Conservation (phyloP, 2,329 filamentous ascomycete species). For the Aspergillus sp. region DNA sequence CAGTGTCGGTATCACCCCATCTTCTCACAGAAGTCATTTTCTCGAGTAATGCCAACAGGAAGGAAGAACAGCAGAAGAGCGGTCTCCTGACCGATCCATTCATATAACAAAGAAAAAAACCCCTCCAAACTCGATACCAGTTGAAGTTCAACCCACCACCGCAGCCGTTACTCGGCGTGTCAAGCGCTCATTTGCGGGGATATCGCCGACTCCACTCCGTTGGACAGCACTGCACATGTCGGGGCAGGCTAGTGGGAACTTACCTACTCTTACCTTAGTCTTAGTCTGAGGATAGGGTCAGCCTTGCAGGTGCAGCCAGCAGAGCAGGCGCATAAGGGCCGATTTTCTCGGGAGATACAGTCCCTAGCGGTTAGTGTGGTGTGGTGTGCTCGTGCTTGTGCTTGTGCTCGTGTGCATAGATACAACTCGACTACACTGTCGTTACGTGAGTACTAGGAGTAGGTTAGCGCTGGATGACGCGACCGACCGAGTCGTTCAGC, state of each 20-base stretch:
- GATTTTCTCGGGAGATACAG: background rate
- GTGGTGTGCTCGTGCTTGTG: no score
- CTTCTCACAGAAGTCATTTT: no score
- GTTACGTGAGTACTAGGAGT: no score
- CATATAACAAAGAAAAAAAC: background rate
- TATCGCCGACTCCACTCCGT: background rate
- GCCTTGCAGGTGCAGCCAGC: background rate
- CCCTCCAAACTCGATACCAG: background rate
- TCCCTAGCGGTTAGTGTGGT: background rate
- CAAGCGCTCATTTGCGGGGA: constrained; percentile 18
- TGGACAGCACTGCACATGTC: constrained; percentile 9
- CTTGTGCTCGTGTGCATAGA: background rate
- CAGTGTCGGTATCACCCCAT: no score
- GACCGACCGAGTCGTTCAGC: background rate
- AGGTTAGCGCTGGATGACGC: background rate
- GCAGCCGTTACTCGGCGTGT: constrained; percentile 10
- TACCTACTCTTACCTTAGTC: background rate
- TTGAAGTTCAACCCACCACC: background rate
- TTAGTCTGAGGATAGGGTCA: background rate
- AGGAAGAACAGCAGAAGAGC: no score
- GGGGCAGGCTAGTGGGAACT: background rate
- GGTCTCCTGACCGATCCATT: background rate
- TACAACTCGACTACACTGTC: no score
- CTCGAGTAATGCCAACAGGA: no score
- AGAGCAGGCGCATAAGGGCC: no score